Evolutionary conservation across 2,329 filamentous ascomycete species (phyloP).

Genomic region (Lizonia empirigonia): DNA sequence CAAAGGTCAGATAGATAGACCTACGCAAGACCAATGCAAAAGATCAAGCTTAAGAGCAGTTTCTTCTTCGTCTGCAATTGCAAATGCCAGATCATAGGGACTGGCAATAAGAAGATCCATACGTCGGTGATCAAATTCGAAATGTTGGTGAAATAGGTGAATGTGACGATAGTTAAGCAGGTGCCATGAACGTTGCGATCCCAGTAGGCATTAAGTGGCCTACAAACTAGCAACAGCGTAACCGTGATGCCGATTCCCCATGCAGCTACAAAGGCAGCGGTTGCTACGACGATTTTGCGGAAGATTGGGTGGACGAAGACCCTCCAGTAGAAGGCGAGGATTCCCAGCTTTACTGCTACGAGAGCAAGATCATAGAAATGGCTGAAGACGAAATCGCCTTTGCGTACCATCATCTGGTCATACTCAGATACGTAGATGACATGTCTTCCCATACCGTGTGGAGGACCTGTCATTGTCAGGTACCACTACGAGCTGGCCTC

Average conservation of each 20-base stretch:
- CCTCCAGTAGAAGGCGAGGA: constrained; percentile 44
- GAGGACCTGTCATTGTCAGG: constrained; percentile 33
- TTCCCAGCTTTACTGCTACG: constrained; percentile 40
- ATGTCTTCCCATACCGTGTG: constrained; percentile 43
- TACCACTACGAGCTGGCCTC: background rate
- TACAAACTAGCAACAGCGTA: constrained; percentile 37
- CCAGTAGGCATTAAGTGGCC: constrained; percentile 40
- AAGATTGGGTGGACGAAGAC: constrained; percentile 40
- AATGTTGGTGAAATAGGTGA: constrained; percentile 45
- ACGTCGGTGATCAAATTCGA: constrained; percentile 42
- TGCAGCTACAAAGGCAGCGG: constrained; percentile 34
- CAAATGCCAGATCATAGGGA: constrained; percentile 44
- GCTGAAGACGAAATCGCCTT: constrained; percentile 44
- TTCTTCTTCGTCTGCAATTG: constrained; percentile 44
- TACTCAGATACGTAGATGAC: constrained; percentile 36
- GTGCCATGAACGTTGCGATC: constrained; percentile 32
- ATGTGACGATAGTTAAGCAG: constrained; percentile 38
- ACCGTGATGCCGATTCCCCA: constrained; percentile 44
- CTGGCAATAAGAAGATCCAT: constrained; percentile 43
- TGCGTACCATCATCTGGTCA: constrained; percentile 39
- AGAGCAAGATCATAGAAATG: constrained; percentile 45
- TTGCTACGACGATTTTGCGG: constrained; percentile 36
- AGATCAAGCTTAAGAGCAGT: constrained; percentile 38
- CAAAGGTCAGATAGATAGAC: too few relatives aligned
- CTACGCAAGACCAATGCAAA: constrained; percentile 43